phyloP scores from a whole-genome alignment of 192 early-diverging fungal species.

The Chytriomyces sp. region DNA sequence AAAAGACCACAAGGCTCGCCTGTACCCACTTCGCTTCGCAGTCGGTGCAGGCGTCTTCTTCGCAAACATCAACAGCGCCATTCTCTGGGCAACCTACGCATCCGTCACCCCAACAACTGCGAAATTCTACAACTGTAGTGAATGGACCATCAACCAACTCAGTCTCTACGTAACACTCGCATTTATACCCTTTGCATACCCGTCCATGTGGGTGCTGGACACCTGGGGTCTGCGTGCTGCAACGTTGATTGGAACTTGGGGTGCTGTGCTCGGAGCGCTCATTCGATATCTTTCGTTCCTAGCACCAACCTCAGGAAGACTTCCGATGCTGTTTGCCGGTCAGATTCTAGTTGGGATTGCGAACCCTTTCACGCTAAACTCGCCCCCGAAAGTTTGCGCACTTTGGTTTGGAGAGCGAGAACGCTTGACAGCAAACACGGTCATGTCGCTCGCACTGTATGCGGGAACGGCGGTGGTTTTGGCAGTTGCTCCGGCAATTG shows the following conservation, averaged over 20 bases:
- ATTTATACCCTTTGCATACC: slow-evolving; percentile 15
- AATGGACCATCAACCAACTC: slow-evolving; percentile 28
- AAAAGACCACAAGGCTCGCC: neutral
- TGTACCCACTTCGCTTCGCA: slow-evolving; percentile 13
- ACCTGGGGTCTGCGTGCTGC: slow-evolving; percentile 5
- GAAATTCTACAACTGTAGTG: neutral
- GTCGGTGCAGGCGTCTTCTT: slow-evolving; percentile 4
- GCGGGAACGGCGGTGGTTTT: slow-evolving; percentile 22
- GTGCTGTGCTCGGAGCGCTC: slow-evolving; percentile 8
- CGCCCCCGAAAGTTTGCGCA: slow-evolving; percentile 36
- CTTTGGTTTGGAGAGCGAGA: slow-evolving; percentile 40
- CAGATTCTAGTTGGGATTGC: slow-evolving; percentile 13
- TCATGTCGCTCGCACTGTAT: slow-evolving; percentile 29
- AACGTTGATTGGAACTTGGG: slow-evolving; percentile 15
- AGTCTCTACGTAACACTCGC: neutral
- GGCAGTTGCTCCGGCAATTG: slow-evolving; percentile 23
- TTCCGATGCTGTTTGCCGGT: slow-evolving; percentile 19
- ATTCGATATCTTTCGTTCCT: slow-evolving; percentile 30
- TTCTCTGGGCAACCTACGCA: slow-evolving; percentile 28
- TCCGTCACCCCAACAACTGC: slow-evolving; percentile 30
- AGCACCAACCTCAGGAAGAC: neutral
- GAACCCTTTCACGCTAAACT: slow-evolving; percentile 14
- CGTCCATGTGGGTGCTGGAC: slow-evolving; percentile 22
- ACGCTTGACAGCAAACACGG: slow-evolving; percentile 41
- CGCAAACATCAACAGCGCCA: slow-evolving; percentile 19